Evolutionary conservation across 768 basidiomycete species (phyloP).

Genomic region (Russula sp.): DNA sequence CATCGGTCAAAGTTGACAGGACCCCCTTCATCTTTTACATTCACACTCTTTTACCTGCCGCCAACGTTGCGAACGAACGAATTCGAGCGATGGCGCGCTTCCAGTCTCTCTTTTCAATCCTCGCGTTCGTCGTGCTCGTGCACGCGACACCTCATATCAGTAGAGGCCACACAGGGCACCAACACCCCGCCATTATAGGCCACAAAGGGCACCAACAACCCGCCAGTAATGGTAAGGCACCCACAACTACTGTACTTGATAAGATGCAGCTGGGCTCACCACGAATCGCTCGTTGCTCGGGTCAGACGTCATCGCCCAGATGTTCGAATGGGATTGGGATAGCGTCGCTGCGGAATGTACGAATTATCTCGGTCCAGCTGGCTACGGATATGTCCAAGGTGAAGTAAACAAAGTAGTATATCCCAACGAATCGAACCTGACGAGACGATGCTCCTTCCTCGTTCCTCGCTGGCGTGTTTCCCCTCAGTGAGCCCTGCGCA

Average conservation of each 20-base stretch:
- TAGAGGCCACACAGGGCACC: too few species aligned
- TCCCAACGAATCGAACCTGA: too few species aligned
- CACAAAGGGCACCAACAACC: too few species aligned
- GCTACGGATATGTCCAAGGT: conserved; percentile 67
- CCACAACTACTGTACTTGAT: neutral
- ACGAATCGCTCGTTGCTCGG: neutral
- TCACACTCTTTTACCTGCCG: neutral
- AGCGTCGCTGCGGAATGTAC: conserved; percentile 62
- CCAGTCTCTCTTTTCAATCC: neutral
- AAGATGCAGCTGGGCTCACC: neutral
- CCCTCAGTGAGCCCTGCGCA: conserved; percentile 47
- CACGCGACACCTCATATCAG: neutral
- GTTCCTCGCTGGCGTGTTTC: neutral
- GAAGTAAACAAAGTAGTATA: neutral
- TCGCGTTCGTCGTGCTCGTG: conserved; percentile 6
- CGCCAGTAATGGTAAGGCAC: conserved; percentile 5
- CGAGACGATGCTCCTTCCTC: too few species aligned
- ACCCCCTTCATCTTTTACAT: neutral
- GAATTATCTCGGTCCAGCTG: conserved; percentile 60
- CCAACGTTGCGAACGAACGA: neutral
- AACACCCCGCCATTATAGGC: too few species aligned
- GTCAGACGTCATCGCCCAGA: conserved; percentile 56
- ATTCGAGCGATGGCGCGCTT: neutral
- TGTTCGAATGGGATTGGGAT: conserved; percentile 63
- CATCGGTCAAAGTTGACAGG: neutral